Base-by-base conservation (phyloP, 495 filamentous ascomycete species). In the Aspergillus asperescens region DNA sequence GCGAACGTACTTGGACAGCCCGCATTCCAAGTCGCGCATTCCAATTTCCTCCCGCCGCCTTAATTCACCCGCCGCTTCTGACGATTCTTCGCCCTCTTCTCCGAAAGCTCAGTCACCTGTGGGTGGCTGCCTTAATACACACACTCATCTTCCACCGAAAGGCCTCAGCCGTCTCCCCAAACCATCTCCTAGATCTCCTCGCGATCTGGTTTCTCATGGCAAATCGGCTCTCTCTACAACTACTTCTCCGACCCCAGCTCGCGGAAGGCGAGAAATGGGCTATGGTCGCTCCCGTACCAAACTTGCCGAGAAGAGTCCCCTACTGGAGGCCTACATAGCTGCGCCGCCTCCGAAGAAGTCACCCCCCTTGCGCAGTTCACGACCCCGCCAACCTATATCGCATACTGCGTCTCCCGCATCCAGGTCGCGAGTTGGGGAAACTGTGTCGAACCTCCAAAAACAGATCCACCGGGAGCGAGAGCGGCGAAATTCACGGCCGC, bases 321-420 rank as follows among this genome's bases (percentile, higher is more conserved):
- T 70, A 35, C 63, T 87, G 13, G 74, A 78, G 47, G 85, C 83
- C n/a, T 84, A 84, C 68, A 83, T 89, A 55, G 76, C 80, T 46
- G 75, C 78, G 15, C 80, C 83, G 9, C 74, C 69, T 25, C 77
- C 78, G 5, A 81, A 82, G 48, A 79, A 78, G 49, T 88, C 85
- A 4, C 90, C 90, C 0, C 85, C 83, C 10, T 71, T 96, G 18
- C 81, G 90, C 51, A 91, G 89, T 56, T 95, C 90, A 8, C 77
- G 88, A 34, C 87, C 88, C 16, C 77, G 90, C 24, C 85, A 88
- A 64, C 85, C 87, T 8, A 84, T 95, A 25, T 89, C 89, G 25
- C 76, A 80, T 35, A 86, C 86, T n/a, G 74, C 78, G 8, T 34
- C 50, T 1, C 83, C 85, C 1, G 79, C 81, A 19, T 85, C 86